A percentile compares a stretch with the other conserved stretches of the same genome.
phyloP scores from a whole-genome alignment of 257 asterid genomes.

The Jacaranda mimosifolia region DNA sequence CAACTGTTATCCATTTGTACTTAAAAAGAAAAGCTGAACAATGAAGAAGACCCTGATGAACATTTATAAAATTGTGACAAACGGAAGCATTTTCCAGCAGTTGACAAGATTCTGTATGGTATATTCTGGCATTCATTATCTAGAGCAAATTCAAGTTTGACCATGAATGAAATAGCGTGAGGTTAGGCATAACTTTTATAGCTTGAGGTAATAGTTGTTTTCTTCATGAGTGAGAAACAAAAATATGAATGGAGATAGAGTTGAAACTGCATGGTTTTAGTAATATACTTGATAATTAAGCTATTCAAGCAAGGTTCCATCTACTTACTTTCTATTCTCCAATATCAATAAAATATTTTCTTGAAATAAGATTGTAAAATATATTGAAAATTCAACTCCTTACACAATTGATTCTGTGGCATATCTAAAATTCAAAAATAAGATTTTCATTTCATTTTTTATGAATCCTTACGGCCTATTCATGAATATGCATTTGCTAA shows the following conservation, averaged over 20 bases:
- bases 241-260: not conserved
- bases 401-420: not conserved
- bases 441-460: not conserved
- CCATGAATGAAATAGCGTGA: not conserved
- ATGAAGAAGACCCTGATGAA: not conserved
- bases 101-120: not conserved
- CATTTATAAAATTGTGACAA: no score
- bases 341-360: not conserved
- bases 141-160: conserved; percentile 8
- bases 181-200: not conserved
- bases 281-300: not conserved
- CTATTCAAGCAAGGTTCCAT: not conserved
- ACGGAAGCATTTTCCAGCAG: not conserved
- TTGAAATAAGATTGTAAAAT: no score
- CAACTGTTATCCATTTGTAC: not conserved
- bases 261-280: not conserved
- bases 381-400: not conserved
- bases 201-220: no score
- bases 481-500: not conserved
- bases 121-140: not conserved
- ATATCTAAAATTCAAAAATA: not conserved
- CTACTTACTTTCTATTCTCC: not conserved
- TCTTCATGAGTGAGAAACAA: not conserved
- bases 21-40: not conserved
- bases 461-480: not conserved